Base-by-base conservation (phyloP, 441 rosid genomes). In the Omphalea diandra region DNA sequence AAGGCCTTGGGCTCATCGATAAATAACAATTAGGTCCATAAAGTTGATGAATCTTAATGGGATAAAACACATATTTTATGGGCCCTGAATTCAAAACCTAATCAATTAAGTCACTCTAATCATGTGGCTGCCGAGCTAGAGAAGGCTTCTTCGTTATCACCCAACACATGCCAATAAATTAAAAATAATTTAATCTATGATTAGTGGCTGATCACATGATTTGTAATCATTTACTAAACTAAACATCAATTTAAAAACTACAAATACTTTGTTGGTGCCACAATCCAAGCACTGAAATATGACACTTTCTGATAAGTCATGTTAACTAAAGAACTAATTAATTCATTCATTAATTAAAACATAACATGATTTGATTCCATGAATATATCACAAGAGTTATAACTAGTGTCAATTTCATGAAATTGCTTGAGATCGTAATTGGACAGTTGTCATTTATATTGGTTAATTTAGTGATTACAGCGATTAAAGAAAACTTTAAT, bases 191-290 rank as follows among this genome's bases (percentile, higher is more conserved):
- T 1, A 0, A 4, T 60, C 4, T 61, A 0, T 11, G 5, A 26
- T 8, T 18, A 69, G 56, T 44, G 65, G 72, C 32, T 26, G 44
- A 57, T 57, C 41, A 69, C 72, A 57, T 69, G 72, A 68, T 69
- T 32, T 33, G 27, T 43, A 43, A 57, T 68, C 41, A 68, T 68
- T 67, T n/a, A 43, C 41, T 29, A 54, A 56, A 68, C 54, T 44
- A 3, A 38, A 9, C 64, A 56, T 17, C 43, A 57, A 43, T 58
- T 69, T 32, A 29, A 20, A 18, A 40, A 31, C 27, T 4, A 11
- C 22, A 27, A 55, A 47, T 36, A 69, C 35, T 43, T 56, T 29
- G 7, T 8, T 41, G 2, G 50, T 46, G 32, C 73, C 47, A 69
- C 73, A 47, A 49, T 62, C 67, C 74, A 70, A 36, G 1, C 53